phyloP scores from a whole-genome alignment of 768 basidiomycete genomes.

The Lactarius quietus region DNA sequence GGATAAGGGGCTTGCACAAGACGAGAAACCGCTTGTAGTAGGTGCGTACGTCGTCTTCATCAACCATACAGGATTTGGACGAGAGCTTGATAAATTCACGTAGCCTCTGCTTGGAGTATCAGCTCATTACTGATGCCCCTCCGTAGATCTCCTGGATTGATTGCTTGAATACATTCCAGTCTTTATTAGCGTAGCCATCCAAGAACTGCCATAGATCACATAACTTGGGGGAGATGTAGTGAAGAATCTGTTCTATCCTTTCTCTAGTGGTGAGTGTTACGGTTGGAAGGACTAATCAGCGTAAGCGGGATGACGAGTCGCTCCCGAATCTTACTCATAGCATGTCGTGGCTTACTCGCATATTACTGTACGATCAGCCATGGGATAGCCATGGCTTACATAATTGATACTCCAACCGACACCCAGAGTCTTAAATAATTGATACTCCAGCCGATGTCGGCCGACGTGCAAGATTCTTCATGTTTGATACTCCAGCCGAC shows the following conservation, averaged over 20 bases:
- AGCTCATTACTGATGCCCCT: background rate
- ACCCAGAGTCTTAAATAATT: too few species aligned
- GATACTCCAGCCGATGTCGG: too few species aligned
- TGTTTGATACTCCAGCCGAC: too few species aligned
- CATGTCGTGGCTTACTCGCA: too few species aligned
- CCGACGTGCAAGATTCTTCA: too few species aligned
- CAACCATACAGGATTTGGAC: background rate
- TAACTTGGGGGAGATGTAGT: background rate
- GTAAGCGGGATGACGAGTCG: too few species aligned
- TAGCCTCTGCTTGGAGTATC: background rate
- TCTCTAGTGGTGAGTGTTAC: too few species aligned
- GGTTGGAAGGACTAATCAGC: too few species aligned
- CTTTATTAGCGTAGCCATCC: background rate
- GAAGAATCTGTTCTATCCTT: background rate
- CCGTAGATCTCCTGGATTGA: background rate
- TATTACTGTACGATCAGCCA: too few species aligned
- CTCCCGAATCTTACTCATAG: too few species aligned
- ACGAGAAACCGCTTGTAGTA: background rate
- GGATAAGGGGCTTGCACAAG: background rate
- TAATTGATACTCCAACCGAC: too few species aligned
- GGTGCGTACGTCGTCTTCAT: background rate
- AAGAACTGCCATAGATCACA: background rate
- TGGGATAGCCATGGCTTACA: too few species aligned
- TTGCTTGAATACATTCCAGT: background rate
- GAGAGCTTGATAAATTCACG: background rate